Evolutionary conservation across 805 yeast species (phyloP).

Genomic region (Zygosaccharomyces kombuchaensis): DNA sequence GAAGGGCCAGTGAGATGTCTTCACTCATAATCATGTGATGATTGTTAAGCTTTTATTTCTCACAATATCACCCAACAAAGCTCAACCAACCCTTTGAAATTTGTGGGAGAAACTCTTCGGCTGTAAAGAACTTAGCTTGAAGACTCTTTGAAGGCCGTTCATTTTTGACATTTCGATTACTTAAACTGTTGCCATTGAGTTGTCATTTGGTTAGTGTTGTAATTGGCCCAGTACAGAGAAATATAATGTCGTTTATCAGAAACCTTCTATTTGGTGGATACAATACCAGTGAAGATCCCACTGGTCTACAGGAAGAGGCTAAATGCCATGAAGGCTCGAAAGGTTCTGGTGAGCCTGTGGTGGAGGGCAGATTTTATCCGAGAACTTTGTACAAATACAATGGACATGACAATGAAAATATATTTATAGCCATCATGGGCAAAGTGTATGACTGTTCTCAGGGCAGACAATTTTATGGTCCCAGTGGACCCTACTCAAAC

Average conservation of each 20-base stretch:
- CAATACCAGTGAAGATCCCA: constrained; percentile 34
- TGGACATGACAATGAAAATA: constrained; percentile 73
- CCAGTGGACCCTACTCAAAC: constrained; percentile 89
- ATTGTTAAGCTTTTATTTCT: too few species aligned
- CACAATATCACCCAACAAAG: neutral
- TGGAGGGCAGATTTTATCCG: constrained; percentile 63
- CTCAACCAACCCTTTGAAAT: neutral
- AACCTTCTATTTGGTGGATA: constrained; percentile 34
- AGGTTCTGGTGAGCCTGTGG: constrained; percentile 35
- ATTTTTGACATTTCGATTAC: too few species aligned
- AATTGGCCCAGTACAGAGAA: too few species aligned
- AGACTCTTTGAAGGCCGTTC: neutral
- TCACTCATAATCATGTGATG: neutral
- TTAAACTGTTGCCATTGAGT: too few species aligned
- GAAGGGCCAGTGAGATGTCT: neutral
- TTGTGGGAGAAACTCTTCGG: neutral
- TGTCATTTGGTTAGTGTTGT: too few species aligned
- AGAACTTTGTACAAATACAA: constrained; percentile 65
- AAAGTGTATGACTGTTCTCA: constrained; percentile 77
- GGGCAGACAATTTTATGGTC: constrained; percentile 87
- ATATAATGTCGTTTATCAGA: constrained; percentile 33
- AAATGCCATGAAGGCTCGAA: constrained; percentile 9
- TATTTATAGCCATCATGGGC: constrained; percentile 84
- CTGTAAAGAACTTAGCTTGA: neutral
- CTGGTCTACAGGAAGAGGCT: constrained; percentile 24